These are phyloP conservation scores for Sporothrix humicola DNA, from an alignment of 2,329 filamentous ascomycete genomes.

Conservation along the genomic window DNA sequence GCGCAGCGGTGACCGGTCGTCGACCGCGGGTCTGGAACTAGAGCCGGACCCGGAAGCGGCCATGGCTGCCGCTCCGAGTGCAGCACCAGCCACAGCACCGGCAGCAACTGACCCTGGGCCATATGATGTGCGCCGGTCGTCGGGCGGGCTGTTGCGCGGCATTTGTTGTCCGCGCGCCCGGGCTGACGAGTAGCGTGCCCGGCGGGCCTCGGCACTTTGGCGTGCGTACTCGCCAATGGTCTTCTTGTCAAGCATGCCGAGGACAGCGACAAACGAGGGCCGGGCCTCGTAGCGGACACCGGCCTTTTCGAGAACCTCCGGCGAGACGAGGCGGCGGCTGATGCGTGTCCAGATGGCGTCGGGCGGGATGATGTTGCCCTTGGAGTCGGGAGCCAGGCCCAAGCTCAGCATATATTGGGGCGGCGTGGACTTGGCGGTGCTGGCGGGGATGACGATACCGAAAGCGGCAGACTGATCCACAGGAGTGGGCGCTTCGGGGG, in stretches of 20 bases:
- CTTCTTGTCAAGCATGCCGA: conserved; percentile 59
- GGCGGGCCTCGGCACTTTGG: conserved; percentile 55
- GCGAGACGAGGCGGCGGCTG: conserved; percentile 60
- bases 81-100: too few species aligned
- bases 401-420: conserved; percentile 36
- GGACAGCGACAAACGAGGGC: conserved; percentile 64
- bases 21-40: background rate
- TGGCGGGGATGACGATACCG: conserved; percentile 37
- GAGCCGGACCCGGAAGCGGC: background rate
- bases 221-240: conserved; percentile 60
- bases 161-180: background rate
- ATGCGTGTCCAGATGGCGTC: conserved; percentile 67
- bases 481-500: background rate
- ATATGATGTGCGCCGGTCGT: background rate
- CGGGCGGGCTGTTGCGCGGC: background rate
- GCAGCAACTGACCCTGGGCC: too few species aligned
- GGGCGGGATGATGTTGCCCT: conserved; percentile 61
- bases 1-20: background rate
- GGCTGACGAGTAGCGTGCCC: conserved; percentile 29
- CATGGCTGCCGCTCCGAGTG: too few species aligned
- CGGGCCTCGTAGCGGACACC: conserved; percentile 65
- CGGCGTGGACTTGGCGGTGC: conserved; percentile 36
- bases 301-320: conserved; percentile 61
- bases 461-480: conserved; percentile 29
- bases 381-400: conserved; percentile 56